Conservation (phyloP, 352 stramenopile genomes). For the Pythium sukuiense region DNA sequence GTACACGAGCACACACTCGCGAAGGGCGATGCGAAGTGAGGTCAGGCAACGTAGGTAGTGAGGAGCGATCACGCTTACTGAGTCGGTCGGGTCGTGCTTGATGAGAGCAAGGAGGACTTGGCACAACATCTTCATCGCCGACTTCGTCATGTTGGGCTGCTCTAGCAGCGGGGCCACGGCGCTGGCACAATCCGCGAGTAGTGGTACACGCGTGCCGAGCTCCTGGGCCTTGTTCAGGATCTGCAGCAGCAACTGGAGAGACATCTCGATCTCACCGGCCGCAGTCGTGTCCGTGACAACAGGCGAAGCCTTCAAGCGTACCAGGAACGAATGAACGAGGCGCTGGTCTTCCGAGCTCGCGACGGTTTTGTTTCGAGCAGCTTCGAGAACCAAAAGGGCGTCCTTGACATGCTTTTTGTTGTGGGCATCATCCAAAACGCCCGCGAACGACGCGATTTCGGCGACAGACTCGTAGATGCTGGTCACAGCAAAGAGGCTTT, state of each 20-base stretch:
- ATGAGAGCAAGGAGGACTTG: constrained; percentile 67
- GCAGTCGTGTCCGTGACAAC: background rate
- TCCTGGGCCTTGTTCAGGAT: constrained; percentile 50
- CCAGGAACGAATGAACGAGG: constrained; percentile 54
- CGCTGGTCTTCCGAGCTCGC: constrained; percentile 50
- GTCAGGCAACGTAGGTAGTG: constrained; percentile 55
- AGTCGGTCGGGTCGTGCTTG: constrained; percentile 44
- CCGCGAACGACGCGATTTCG: constrained; percentile 43
- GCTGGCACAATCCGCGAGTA: constrained; percentile 45
- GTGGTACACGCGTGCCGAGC: constrained; percentile 32
- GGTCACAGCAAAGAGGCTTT: constrained; percentile 46
- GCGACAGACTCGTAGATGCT: constrained; percentile 51
- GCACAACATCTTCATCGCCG: constrained; percentile 56
- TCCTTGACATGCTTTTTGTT: constrained; percentile 29
- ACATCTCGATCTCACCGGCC: constrained; percentile 23
- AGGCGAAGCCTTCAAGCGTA: constrained; percentile 1
- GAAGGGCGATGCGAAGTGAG: constrained; percentile 44
- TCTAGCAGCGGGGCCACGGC: constrained; percentile 43
- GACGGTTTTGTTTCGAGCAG: constrained; percentile 40
- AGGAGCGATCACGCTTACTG: constrained; percentile 37
- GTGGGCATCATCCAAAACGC: constrained; percentile 40
- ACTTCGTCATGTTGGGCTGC: constrained; percentile 50
- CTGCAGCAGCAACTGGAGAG: constrained; percentile 45
- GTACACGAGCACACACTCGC: constrained; percentile 61
- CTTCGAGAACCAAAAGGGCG: constrained; percentile 35